Evolutionary conservation across 257 asterid species (phyloP), one percentile per base, ranked within the genome.

Genomic region (Solanum arcanum): DNA sequence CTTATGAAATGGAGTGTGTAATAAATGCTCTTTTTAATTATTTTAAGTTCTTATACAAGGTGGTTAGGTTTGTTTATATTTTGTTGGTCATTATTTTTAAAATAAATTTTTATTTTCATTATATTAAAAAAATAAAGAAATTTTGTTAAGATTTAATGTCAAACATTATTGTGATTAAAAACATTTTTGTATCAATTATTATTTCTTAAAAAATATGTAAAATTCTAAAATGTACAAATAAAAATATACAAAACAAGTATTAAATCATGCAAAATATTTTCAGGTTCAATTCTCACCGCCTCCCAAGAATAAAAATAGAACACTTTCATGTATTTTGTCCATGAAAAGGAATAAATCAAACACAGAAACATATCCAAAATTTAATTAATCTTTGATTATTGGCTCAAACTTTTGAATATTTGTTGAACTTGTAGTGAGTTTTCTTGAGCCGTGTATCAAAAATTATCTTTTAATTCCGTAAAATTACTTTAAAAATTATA

Each of bases 171-270:
- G 7, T 20, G 64, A 2, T 56, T 16, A 56, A 56, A 46, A 56
- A 3, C 7, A 56, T 18, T 0, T 18, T 7, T 0, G 5, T 56
- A 56, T 56, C 12, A 56, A 56, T 20, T 20, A 56, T 56, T 56
- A 20, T 56, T 56, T 52, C 10, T 52, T 6, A 52, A 52, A 9
- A 0, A 0, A 3, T 0, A 56, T 56, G 25, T 5, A 56, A 56
- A 56, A 7, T 8, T 20, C 5, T 56, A 56, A 56, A 56, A 20
- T 56, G 5, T 7, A 56, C 25, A 56, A 56, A 0, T 56, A 59
- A 21, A 56, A 21, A 8, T 20, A 0, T 20, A 59, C 1, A 1
- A 2, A 59, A 20, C 4, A 5, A 20, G 12, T 59, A 70, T 35
- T 35, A 13, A 16, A 66, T 66, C 0, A 25, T 9, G 7, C 9